These are phyloP conservation scores for Solanum dulcamara DNA, from an alignment of 257 asterid species.

Conservation along the genomic window DNA sequence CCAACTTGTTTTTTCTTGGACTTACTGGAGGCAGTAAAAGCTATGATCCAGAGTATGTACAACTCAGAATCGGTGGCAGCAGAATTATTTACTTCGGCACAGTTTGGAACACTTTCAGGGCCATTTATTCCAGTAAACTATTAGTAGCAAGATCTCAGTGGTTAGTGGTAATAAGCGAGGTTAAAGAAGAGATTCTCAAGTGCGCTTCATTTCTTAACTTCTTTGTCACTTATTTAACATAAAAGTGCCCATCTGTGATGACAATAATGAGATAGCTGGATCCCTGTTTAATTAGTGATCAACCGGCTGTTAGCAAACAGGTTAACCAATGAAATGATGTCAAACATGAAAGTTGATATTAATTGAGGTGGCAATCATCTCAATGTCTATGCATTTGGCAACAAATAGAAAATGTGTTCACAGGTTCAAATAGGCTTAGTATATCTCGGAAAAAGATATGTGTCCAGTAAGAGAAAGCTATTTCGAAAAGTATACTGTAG, in stretches of 20 bases:
- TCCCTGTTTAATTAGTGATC: background rate
- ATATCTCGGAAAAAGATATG: background rate
- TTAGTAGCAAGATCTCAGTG: background rate
- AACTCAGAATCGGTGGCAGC: background rate
- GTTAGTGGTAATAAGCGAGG: background rate
- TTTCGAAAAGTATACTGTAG: background rate
- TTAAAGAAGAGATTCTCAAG: background rate
- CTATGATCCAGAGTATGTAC: background rate
- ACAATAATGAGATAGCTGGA: background rate
- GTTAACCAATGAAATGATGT: background rate
- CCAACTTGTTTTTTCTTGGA: background rate
- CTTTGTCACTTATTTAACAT: background rate
- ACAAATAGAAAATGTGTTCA: background rate
- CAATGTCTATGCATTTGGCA: background rate
- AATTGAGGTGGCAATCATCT: background rate
- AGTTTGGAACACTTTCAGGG: background rate
- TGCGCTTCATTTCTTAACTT: background rate
- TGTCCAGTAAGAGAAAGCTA: background rate
- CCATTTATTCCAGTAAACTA: background rate
- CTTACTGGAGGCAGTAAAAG: background rate
- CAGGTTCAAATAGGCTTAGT: background rate
- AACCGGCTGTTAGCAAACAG: background rate
- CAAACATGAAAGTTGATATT: background rate
- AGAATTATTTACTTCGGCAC: background rate
- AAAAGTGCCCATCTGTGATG: background rate